A percentile compares a stretch with the other conserved stretches of the same genome.
These are phyloP conservation scores for Aspergillus thermomutatus DNA, from an alignment of 2,329 filamentous ascomycete genomes.

Conservation along the genomic window DNA sequence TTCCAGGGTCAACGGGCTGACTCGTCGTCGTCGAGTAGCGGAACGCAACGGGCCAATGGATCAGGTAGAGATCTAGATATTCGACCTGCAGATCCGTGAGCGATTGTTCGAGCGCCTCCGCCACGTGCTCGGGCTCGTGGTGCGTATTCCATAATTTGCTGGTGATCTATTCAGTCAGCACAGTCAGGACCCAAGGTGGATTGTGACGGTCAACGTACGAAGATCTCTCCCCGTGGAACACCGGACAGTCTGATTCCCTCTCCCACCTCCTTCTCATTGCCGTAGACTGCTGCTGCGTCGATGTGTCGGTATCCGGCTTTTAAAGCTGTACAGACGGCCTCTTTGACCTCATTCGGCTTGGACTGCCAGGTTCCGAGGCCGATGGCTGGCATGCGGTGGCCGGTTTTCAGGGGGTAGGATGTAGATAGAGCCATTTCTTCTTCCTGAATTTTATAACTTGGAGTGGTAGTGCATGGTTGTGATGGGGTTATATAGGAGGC, in stretches of 20 bases:
- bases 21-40: conserved; percentile 13
- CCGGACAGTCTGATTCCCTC: conserved; percentile 36
- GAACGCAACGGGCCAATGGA: conserved; percentile 40
- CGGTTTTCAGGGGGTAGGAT: not conserved
- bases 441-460: too few species aligned
- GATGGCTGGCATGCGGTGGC: not conserved
- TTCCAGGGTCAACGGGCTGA: conserved; percentile 16
- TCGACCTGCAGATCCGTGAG: conserved; percentile 60
- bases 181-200: not conserved
- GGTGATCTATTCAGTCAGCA: conserved; percentile 16
- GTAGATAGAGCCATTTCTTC: not conserved
- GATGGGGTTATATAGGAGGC: not conserved
- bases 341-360: conserved; percentile 49
- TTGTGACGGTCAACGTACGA: conserved; percentile 15
- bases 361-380: conserved; percentile 49
- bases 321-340: conserved; percentile 44
- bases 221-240: conserved; percentile 34
- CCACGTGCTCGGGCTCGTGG: conserved; percentile 62
- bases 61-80: conserved; percentile 64
- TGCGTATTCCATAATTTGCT: conserved; percentile 40
- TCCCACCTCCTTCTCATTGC: conserved; percentile 45
- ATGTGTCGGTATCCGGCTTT: conserved; percentile 54
- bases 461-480: too few species aligned
- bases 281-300: conserved; percentile 46
- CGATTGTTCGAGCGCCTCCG: conserved; percentile 70